Evolutionary conservation across 73 alveolate genomes (phyloP).

Genomic region (Stentor coeruleus): DNA sequence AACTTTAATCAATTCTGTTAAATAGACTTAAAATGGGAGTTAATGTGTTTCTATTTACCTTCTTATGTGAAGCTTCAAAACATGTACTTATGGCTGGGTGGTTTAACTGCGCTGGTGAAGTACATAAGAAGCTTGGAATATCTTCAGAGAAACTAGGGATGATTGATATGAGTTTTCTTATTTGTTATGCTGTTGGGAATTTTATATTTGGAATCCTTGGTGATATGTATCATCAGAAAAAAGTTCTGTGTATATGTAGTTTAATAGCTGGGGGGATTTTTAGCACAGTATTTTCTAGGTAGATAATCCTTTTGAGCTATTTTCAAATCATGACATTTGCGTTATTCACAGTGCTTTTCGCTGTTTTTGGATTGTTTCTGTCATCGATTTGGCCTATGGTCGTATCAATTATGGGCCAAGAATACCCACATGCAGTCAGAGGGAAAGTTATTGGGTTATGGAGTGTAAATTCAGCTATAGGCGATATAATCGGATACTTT

Average conservation of each 20-base stretch:
- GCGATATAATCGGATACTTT: not conserved
- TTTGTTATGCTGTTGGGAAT: constrained; percentile 2
- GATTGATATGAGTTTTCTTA: not conserved
- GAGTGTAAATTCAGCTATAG: not conserved
- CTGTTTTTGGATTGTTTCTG: not conserved
- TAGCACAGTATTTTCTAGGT: not conserved
- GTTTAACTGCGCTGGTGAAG: not conserved
- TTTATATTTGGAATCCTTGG: not conserved
- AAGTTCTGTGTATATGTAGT: not conserved
- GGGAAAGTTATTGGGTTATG: constrained; percentile 19
- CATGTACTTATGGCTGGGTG: not conserved
- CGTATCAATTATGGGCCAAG: not conserved
- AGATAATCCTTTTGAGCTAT: not conserved
- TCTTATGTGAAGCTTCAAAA: not conserved
- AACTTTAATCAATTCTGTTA: too few relatives aligned
- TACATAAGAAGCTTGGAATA: not conserved
- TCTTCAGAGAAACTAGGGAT: not conserved
- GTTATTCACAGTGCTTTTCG: not conserved
- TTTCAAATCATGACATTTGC: not conserved
- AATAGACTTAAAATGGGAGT: too few relatives aligned
- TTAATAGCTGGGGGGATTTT: not conserved
- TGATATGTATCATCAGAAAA: not conserved
- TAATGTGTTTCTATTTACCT: not conserved
- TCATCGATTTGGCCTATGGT: not conserved
- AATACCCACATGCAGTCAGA: not conserved